Percentiles rank a stretch among this genome's conserved stretches.
phyloP scores from a whole-genome alignment of 768 basidiomycete genomes.

The Amanita pseudoporphyria region DNA sequence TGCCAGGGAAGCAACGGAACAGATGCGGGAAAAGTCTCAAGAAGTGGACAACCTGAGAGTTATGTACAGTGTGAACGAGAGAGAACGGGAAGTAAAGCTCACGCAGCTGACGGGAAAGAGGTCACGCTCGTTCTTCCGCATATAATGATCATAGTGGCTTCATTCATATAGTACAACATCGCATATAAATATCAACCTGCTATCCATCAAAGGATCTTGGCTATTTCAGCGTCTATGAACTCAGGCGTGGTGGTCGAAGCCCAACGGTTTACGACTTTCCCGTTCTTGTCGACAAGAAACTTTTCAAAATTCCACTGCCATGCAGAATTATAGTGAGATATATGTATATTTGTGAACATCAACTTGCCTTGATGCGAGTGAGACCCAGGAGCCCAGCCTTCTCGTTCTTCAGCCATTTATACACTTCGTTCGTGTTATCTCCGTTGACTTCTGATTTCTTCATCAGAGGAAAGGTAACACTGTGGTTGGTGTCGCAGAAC shows the following conservation, averaged over 20 bases:
- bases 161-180: background rate
- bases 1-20: constrained; percentile 48
- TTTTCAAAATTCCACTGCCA: constrained; percentile 86
- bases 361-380: constrained; percentile 60
- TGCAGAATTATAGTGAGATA: constrained; percentile 2
- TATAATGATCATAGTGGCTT: background rate
- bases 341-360: background rate
- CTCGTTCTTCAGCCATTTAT: constrained; percentile 74
- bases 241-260: constrained; percentile 66
- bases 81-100: constrained; percentile 48
- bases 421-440: constrained; percentile 72
- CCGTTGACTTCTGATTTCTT: constrained; percentile 94
- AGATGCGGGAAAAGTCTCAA: constrained; percentile 59
- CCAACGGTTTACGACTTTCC: constrained; percentile 68
- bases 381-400: constrained; percentile 68
- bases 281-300: constrained; percentile 74
- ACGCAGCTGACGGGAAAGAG: constrained; percentile 27
- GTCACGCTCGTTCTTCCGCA: constrained; percentile 5
- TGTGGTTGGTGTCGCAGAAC: constrained; percentile 77
- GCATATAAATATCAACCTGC: background rate
- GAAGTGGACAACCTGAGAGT: constrained; percentile 61
- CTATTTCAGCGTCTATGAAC: constrained; percentile 52
- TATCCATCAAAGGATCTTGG: constrained; percentile 38
- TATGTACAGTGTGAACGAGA: constrained; percentile 63
- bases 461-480: constrained; percentile 86